These are phyloP conservation scores for Moniliella sp. DNA, from an alignment of 1,284 basidiomycete species.

Conservation along the genomic window DNA sequence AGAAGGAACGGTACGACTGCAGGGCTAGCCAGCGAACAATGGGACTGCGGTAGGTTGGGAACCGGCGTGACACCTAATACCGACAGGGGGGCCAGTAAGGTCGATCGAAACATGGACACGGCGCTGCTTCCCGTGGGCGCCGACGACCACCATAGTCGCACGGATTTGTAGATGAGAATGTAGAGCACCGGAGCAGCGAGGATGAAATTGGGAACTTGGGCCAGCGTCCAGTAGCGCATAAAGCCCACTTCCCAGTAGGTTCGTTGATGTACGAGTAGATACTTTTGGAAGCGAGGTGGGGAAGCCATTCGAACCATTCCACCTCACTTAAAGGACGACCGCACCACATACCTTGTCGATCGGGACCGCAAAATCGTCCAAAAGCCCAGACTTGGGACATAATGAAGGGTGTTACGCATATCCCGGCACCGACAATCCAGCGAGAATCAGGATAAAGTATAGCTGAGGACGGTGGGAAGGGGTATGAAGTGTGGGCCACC, in stretches of 20 bases:
- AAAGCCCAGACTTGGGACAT: conserved; percentile 51
- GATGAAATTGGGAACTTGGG: conserved; percentile 69
- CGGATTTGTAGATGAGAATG: conserved; percentile 1
- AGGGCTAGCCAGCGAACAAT: too few relatives aligned
- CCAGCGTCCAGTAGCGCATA: conserved; percentile 59
- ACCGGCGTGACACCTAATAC: too few relatives aligned
- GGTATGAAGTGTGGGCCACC: conserved; percentile 1
- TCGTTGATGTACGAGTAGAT: too few relatives aligned
- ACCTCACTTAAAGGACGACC: too few relatives aligned
- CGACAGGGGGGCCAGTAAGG: too few relatives aligned
- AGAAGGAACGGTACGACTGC: too few relatives aligned
- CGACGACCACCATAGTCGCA: not conserved
- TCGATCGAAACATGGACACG: too few relatives aligned
- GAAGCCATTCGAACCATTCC: too few relatives aligned
- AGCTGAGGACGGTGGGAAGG: not conserved
- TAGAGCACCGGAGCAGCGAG: conserved; percentile 52
- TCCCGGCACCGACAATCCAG: conserved; percentile 24
- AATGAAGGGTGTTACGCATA: conserved; percentile 46
- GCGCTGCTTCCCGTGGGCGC: conserved; percentile 18
- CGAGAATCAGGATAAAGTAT: not conserved
- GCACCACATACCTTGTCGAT: too few relatives aligned
- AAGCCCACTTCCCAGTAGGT: conserved; percentile 66
- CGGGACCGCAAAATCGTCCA: conserved; percentile 47
- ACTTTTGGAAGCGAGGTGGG: too few relatives aligned
- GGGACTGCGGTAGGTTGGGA: too few relatives aligned